phyloP scores from a whole-genome alignment of 495 filamentous ascomycete genomes.

The Penicillium subrubescens region DNA sequence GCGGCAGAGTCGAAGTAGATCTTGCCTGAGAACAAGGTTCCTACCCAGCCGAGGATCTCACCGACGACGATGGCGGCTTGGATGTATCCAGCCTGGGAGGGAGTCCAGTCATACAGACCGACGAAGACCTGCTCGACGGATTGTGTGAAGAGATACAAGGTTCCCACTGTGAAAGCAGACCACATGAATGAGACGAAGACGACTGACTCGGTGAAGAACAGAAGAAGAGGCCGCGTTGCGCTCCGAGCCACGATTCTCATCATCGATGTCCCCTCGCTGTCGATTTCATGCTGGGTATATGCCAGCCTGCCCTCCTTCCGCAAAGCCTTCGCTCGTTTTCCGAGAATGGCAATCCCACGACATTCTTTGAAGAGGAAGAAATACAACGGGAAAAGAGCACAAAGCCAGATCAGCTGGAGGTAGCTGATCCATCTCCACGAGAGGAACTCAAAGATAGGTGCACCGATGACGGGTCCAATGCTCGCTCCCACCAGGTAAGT shows the following conservation, averaged over 20 bases:
- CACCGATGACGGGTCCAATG: slow-evolving; percentile 52
- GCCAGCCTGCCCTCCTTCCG: slow-evolving; percentile 32
- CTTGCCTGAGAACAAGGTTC: slow-evolving; percentile 26
- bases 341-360: slow-evolving; percentile 44
- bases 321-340: slow-evolving; percentile 32
- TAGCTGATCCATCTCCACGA: slow-evolving; percentile 55
- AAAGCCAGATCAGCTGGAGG: slow-evolving; percentile 50
- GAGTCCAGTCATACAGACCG: slow-evolving; percentile 36
- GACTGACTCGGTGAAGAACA: slow-evolving; percentile 57
- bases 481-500: slow-evolving; percentile 44
- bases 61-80: slow-evolving; percentile 44
- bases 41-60: slow-evolving; percentile 32
- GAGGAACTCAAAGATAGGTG: slow-evolving; percentile 39
- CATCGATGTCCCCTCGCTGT: slow-evolving; percentile 28
- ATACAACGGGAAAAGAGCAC: slow-evolving; percentile 40
- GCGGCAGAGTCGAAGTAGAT: slow-evolving; percentile 35
- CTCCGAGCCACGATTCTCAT: slow-evolving; percentile 26
- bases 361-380: slow-evolving; percentile 45
- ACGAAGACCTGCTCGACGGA: slow-evolving; percentile 45
- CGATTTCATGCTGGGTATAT: slow-evolving; percentile 42
- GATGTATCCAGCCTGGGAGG: slow-evolving; percentile 38
- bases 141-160: slow-evolving; percentile 53
- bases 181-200: slow-evolving; percentile 53
- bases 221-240: slow-evolving; percentile 41
- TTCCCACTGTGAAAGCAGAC: slow-evolving; percentile 55